phyloP scores from a whole-genome alignment of 208 protist species.

The Crithidia sp. region DNA sequence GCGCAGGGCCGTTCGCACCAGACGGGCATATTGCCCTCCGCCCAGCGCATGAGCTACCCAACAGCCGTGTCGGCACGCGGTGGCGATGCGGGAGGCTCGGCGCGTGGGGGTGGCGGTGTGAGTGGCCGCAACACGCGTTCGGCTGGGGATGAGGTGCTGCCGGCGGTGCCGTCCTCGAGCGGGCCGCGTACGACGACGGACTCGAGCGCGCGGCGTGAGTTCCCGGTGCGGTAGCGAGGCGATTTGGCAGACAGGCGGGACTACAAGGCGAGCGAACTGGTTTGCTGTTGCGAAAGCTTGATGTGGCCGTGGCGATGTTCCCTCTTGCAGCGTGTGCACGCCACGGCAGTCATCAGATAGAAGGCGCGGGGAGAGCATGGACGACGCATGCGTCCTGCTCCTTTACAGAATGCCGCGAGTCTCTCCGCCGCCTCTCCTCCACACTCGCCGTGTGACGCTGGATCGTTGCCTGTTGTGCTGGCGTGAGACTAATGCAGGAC shows the following conservation, averaged over 20 bases:
- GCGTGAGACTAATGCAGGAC: no score
- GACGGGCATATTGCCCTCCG: neutral
- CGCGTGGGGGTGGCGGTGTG: neutral
- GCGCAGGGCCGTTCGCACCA: neutral
- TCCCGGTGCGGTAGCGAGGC: neutral
- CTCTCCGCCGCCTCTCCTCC: no score
- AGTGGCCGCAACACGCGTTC: neutral
- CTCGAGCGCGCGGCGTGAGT: conserved; percentile 7
- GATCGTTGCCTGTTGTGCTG: no score
- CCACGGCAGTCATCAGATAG: no score
- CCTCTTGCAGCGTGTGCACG: no score
- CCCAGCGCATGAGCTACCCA: neutral
- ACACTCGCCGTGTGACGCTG: no score
- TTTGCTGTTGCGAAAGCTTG: no score
- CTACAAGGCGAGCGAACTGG: no score
- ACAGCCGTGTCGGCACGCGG: neutral
- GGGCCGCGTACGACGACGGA: conserved; percentile 3
- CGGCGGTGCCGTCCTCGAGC: conserved; percentile 7
- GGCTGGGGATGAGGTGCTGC: neutral
- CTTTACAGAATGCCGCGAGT: neutral
- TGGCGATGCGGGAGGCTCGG: neutral
- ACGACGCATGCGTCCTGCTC: neutral
- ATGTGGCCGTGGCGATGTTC: no score
- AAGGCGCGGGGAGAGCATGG: neutral
- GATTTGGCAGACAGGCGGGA: no score